Base-by-base conservation (phyloP, 345 rosid genomes). In the Populus nigra region DNA sequence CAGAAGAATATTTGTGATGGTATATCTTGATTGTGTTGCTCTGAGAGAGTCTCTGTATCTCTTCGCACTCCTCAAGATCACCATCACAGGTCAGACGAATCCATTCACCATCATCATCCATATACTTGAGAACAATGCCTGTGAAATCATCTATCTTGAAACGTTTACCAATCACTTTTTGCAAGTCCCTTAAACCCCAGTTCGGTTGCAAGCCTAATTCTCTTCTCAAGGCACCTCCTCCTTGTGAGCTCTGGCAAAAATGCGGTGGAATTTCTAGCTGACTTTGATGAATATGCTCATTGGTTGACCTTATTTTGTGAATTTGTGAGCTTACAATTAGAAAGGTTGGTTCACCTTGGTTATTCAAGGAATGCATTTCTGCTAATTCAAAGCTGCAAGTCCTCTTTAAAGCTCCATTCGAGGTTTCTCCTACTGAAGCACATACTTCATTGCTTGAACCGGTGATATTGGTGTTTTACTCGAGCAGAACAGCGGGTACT, bases 11-110 rank as follows among this genome's bases (percentile, higher is more conserved):
- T 75, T 71, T 84, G 66, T 88, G 87, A 49, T 91, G 61, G 18
- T 91, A 80, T 79, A 93, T 87, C 71, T 84, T 88, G 75, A 94
- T 89, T 22, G 94, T 91, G 66, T 76, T 81, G 71, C 80, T 79
- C 57, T 71, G 88, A 27, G 83, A 84, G 75, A 83, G 78, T 84
- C 85, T 90, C 79, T 89, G 68, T 72, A 91, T 85, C 69, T 94
- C 95, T 55, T 86, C 84, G 68, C 98, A 94, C 81, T 94, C 98
- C 86, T 93, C 97, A 16, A 94, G 91, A 61, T 82, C 82, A 29
- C 67, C 80, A 67, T 82, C 85, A 62, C 85, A 82, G 5, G 81
- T 79, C 78, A 79, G 65, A 41, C 65, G 80, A 73, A 83, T 80
- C 85, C 81, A 83, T 5, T 83, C 85, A n/a, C 73, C 50, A 57